Conservation (phyloP, 495 filamentous ascomycete species). For the Trichoderma parareesei region DNA sequence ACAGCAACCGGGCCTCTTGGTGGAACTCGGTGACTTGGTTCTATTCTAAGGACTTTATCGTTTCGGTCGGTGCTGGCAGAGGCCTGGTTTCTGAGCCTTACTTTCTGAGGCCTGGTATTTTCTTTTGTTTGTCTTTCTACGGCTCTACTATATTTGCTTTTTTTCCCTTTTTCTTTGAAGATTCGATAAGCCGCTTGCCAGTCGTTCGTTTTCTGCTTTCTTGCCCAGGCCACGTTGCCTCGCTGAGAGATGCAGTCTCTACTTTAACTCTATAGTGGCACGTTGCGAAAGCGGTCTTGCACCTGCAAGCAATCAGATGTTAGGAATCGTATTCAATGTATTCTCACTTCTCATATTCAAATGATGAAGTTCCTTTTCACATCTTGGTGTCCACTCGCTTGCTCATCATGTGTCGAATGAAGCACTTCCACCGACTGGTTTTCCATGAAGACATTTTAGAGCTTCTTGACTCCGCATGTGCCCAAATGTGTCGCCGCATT, state of each 20-base stretch:
- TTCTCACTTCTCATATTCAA: neutral
- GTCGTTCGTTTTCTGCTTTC: neutral
- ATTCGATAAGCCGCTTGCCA: no score
- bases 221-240: neutral
- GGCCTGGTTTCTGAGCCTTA: no score
- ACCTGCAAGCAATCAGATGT: neutral
- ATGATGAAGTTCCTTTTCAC: neutral
- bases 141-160: no score
- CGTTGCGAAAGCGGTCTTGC: neutral
- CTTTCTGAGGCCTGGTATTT: no score
- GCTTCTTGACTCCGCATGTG: neutral
- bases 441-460: neutral
- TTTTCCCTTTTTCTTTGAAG: no score
- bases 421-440: neutral
- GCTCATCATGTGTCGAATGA: neutral
- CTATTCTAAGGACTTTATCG: no score
- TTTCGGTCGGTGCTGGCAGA: no score
- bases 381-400: neutral
- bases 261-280: neutral
- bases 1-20: no score
- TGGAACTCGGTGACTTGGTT: no score
- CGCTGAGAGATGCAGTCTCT: neutral
- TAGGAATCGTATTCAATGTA: neutral
- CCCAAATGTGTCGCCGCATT: neutral
- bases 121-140: no score